These are phyloP conservation scores for Plasmodium coatneyi DNA, from an alignment of 169 alveolate species.

Conservation along the genomic window DNA sequence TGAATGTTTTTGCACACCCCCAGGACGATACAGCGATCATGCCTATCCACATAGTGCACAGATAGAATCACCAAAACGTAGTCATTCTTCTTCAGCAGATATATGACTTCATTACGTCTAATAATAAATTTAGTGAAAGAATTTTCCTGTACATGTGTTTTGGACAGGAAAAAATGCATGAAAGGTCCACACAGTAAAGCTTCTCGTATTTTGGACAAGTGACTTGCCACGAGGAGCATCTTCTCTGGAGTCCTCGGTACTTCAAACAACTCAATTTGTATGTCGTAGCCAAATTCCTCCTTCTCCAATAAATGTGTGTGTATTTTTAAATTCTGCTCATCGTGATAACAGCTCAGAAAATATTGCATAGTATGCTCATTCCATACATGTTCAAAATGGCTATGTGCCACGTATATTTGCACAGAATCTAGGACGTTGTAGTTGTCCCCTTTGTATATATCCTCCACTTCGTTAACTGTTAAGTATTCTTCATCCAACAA, in stretches of 20 bases:
- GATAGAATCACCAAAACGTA: constrained; percentile 34
- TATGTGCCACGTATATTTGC: constrained; percentile 65
- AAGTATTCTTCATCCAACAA: constrained; percentile 39
- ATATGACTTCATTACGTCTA: constrained; percentile 62
- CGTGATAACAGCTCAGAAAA: constrained; percentile 68
- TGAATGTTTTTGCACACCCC: constrained; percentile 70
- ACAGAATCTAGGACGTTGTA: constrained; percentile 58
- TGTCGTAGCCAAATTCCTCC: constrained; percentile 64
- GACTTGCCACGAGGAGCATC: constrained; percentile 20
- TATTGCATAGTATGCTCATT: constrained; percentile 60
- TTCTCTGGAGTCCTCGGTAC: constrained; percentile 45
- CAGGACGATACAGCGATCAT: constrained; percentile 42
- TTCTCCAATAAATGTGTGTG: constrained; percentile 62
- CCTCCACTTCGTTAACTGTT: constrained; percentile 56
- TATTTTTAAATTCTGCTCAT: constrained; percentile 46
- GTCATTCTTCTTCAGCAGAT: constrained; percentile 18
- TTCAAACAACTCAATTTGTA: constrained; percentile 71
- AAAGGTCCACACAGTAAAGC: constrained; percentile 68
- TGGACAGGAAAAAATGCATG: constrained; percentile 64
- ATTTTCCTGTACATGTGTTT: constrained; percentile 45
- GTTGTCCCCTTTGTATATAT: constrained; percentile 27
- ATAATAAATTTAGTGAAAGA: constrained; percentile 51
- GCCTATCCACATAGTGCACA: constrained; percentile 35
- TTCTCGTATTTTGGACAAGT: constrained; percentile 71
- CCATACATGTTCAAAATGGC: constrained; percentile 48